A percentile compares a stretch with the other conserved stretches of the same genome.
These are phyloP conservation scores for Magnaporthales sp. DNA, from an alignment of 2,329 filamentous ascomycete species.

Conservation along the genomic window DNA sequence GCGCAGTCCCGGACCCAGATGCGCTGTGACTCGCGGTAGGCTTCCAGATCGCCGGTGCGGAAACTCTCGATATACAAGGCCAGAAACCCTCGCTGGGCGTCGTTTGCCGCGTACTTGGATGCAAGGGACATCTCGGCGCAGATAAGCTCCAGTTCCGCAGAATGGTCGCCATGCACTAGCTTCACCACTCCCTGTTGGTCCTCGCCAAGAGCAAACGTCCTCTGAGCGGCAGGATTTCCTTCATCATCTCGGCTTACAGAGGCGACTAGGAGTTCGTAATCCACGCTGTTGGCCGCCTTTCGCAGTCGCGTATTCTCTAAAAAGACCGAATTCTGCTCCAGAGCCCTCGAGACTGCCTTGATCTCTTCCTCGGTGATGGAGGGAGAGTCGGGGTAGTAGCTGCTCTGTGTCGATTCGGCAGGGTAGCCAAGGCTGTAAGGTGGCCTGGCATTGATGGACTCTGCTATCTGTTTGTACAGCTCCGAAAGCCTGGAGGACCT, in stretches of 20 bases:
- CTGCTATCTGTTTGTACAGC: constrained; percentile 57
- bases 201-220: constrained; percentile 29
- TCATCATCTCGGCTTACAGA: constrained; percentile 35
- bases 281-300: constrained; percentile 45
- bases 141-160: constrained; percentile 61
- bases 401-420: constrained; percentile 67
- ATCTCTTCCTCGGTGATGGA: constrained; percentile 70
- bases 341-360: constrained; percentile 57
- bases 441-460: constrained; percentile 55
- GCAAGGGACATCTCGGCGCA: constrained; percentile 58
- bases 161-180: constrained; percentile 67
- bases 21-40: constrained; percentile 72
- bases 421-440: constrained; percentile 66
- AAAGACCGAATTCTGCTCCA: constrained; percentile 59
- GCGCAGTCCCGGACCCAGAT: constrained; percentile 79
- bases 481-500: constrained; percentile 47
- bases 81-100: constrained; percentile 66
- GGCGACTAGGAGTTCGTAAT: constrained; percentile 67
- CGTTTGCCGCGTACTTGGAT: constrained; percentile 60
- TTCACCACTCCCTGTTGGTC: constrained; percentile 63
- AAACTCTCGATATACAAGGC: constrained; percentile 68
- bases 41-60: constrained; percentile 61
- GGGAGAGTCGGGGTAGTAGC: constrained; percentile 72
- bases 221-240: constrained; percentile 39
- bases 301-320: constrained; percentile 69